Percentiles rank a stretch among this genome's conserved stretches.
phyloP scores from a whole-genome alignment of 306 rosid genomes.

The Cercis canadensis region DNA sequence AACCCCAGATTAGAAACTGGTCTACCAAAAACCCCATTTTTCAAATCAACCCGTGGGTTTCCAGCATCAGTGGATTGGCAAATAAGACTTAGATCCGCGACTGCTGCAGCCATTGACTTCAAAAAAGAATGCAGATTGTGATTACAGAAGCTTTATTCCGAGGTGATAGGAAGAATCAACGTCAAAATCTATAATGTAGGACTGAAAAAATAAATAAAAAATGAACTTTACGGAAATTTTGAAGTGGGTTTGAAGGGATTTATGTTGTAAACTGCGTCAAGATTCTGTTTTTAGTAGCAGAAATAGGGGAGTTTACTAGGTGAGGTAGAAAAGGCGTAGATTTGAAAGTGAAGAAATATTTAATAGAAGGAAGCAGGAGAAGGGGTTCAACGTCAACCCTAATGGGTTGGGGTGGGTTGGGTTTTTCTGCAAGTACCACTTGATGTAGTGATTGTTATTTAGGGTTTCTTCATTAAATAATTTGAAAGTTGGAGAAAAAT shows the following conservation, averaged over 20 bases:
- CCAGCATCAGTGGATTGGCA: conserved; percentile 22
- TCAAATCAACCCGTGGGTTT: conserved; percentile 35
- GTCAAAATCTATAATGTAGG: conserved; percentile 19
- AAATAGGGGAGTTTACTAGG: too few species aligned
- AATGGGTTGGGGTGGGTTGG: neutral
- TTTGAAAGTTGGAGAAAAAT: conserved; percentile 2
- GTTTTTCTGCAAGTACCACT: neutral
- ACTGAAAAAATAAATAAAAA: neutral
- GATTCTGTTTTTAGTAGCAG: too few species aligned
- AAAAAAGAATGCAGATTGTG: neutral
- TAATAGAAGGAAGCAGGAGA: neutral
- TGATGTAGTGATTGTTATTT: neutral
- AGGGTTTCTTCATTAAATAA: conserved; percentile 2
- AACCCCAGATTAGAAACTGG: conserved; percentile 32
- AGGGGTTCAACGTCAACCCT: neutral
- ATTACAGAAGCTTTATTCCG: conserved; percentile 5
- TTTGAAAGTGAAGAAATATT: neutral
- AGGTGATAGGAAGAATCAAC: neutral
- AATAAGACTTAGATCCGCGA: conserved; percentile 42
- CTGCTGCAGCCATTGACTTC: conserved; percentile 57
- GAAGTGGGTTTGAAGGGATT: conserved; percentile 28
- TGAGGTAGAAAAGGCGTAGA: neutral
- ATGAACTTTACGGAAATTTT: neutral
- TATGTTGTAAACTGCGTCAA: conserved; percentile 52
- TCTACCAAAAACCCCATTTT: conserved; percentile 32